Base-by-base conservation (phyloP, 345 rosid species). In the Heritiera fomes region DNA sequence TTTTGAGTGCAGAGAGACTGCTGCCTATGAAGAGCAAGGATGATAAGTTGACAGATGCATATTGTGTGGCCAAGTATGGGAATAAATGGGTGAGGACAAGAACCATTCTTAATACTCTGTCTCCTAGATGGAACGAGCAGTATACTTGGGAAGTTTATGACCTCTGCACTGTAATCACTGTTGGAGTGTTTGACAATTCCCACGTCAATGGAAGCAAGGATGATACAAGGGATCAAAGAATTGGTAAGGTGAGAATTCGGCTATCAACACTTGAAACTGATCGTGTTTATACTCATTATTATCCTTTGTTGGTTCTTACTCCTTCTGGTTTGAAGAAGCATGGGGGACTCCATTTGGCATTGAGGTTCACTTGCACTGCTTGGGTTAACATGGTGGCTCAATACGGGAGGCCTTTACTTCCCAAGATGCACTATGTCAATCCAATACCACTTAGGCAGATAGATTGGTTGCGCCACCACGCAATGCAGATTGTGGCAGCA, bases 131-230 rank as follows among this genome's bases (percentile, higher is more conserved):
- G 99, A 91, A 97, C 52, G 99, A 94, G 90, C 97, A 90, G 72
- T 97, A 94, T 75, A 97, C 98, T 11, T 97, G 99, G 98, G 99
- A 97, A 70, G 98, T 94, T 41, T 86, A 81, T 68, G 99, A 97
- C 84, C 94, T 98, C 0, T 94, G 98, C 75, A 97, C 99, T 0
- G 98, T 94, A 30, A 86, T 97, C 80, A 93, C 98, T 17, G 80
- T 97, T 59, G 98, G 94, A 43, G 97, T 97, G 7, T 97, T 91
- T 71, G 99, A 97, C 74, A 94, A 89, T 79, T 80, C 82, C 64
- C 99, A 97, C 73, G 71, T 85, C 79, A 91, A 94, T 60, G 98
- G 91, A 71, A 88, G 91, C 73, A 92, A 87, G 70, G 90, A 80
- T 8, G 95, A 88, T n/a, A 81, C 77, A 8, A 87, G 69, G 79